A percentile compares a stretch with the other conserved stretches of the same genome.
Conservation (phyloP, 176 grass and related monocot species). For the Melocanna baccifera region DNA sequence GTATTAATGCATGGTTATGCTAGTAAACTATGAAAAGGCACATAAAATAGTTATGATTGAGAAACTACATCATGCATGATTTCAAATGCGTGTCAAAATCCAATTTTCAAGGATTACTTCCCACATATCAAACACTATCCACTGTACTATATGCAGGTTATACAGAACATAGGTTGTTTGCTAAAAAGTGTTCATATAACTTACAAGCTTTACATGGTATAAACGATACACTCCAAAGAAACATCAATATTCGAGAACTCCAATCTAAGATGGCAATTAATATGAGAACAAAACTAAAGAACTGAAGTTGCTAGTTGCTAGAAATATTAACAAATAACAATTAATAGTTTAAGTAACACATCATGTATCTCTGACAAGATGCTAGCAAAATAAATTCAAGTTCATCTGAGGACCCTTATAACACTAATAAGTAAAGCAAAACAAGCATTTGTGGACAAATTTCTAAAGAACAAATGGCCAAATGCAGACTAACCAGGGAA, state of each 20-base stretch:
- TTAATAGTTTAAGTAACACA: not conserved
- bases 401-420: not conserved
- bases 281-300: not conserved
- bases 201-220: not conserved
- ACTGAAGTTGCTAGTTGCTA: not conserved
- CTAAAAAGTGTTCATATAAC: not conserved
- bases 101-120: not conserved
- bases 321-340: not conserved
- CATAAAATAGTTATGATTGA: not conserved
- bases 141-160: not conserved
- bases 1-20: not conserved
- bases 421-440: not conserved
- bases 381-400: constrained; percentile 9
- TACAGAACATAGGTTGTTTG: not conserved
- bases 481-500: constrained; percentile 43
- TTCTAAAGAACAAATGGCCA: constrained; percentile 16
- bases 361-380: constrained; percentile 14
- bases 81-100: not conserved
- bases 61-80: not conserved
- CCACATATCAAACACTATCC: not conserved
- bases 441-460: not conserved
- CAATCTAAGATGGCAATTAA: not conserved
- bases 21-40: not conserved
- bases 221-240: not conserved
- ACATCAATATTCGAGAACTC: not conserved